Evolutionary conservation across 768 basidiomycete species (phyloP).

Genomic region (Suillus brevipes): DNA sequence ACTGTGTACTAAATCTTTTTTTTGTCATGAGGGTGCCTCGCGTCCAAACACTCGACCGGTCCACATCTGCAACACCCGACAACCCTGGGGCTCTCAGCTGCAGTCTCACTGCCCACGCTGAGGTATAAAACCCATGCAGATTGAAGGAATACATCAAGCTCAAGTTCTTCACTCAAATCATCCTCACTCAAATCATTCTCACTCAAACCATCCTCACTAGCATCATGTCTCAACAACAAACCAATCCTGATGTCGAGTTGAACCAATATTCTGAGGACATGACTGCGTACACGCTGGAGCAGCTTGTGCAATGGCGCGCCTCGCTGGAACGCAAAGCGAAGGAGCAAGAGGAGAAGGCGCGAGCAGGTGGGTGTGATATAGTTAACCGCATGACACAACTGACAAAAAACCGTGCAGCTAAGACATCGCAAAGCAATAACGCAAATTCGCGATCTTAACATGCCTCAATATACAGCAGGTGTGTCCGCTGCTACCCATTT

Average conservation of each 20-base stretch:
- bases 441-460: background rate
- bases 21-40: background rate
- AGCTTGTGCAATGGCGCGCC: slow-evolving; percentile 4
- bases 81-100: background rate
- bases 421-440: background rate
- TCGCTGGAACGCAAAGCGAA: background rate
- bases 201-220: background rate
- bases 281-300: slow-evolving; percentile 4
- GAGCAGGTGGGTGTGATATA: background rate
- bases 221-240: background rate
- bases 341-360: slow-evolving; percentile 4
- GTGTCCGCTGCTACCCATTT: background rate
- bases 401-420: background rate
- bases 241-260: background rate
- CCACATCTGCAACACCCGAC: background rate
- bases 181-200: background rate
- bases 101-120: background rate
- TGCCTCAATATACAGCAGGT: background rate
- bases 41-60: background rate
- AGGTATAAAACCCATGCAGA: slow-evolving; percentile 3
- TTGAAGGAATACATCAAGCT: background rate
- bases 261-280: slow-evolving; percentile 4
- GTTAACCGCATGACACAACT: background rate
- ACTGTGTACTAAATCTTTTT: background rate
- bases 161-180: background rate